These are phyloP conservation scores for Fusarium citri DNA, from an alignment of 2,329 filamentous ascomycete genomes.

Conservation along the genomic window DNA sequence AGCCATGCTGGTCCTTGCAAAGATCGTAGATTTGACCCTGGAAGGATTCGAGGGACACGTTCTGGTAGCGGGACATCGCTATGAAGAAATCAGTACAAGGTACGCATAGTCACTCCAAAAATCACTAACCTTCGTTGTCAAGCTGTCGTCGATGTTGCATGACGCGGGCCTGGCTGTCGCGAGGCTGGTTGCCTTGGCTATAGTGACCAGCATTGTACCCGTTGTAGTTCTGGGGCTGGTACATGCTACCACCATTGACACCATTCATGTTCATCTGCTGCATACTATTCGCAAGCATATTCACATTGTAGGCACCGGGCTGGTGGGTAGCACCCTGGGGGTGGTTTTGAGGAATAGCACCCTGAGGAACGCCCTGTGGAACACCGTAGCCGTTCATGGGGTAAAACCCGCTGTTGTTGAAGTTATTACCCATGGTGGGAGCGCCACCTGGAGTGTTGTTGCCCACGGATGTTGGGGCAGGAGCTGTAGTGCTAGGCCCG, in stretches of 20 bases:
- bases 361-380: slow-evolving; percentile 42
- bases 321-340: slow-evolving; percentile 39
- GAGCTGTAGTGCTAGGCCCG: slow-evolving; percentile 65
- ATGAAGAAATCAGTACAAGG: slow-evolving; percentile 45
- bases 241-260: slow-evolving; percentile 58
- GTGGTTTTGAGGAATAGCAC: slow-evolving; percentile 18
- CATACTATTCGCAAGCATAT: slow-evolving; percentile 75
- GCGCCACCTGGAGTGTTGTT: slow-evolving; percentile 44
- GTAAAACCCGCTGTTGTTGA: slow-evolving; percentile 51
- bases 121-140: slow-evolving; percentile 73
- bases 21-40: slow-evolving; percentile 86
- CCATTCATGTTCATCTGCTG: slow-evolving; percentile 70
- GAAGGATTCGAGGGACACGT: slow-evolving; percentile 83
- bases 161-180: slow-evolving; percentile 80
- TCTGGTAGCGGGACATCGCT: slow-evolving; percentile 84
- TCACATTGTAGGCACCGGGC: slow-evolving; percentile 48
- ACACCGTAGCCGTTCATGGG: slow-evolving; percentile 47
- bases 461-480: slow-evolving; percentile 46
- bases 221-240: slow-evolving; percentile 68
- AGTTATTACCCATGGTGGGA: slow-evolving; percentile 46
- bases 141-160: slow-evolving; percentile 80
- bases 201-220: slow-evolving; percentile 66
- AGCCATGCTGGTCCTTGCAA: slow-evolving; percentile 98
- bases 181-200: slow-evolving; percentile 65
- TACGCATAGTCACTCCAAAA: background rate